Evolutionary conservation across 495 filamentous ascomycete species (phyloP).

Genomic region (Podospora anserina): DNA sequence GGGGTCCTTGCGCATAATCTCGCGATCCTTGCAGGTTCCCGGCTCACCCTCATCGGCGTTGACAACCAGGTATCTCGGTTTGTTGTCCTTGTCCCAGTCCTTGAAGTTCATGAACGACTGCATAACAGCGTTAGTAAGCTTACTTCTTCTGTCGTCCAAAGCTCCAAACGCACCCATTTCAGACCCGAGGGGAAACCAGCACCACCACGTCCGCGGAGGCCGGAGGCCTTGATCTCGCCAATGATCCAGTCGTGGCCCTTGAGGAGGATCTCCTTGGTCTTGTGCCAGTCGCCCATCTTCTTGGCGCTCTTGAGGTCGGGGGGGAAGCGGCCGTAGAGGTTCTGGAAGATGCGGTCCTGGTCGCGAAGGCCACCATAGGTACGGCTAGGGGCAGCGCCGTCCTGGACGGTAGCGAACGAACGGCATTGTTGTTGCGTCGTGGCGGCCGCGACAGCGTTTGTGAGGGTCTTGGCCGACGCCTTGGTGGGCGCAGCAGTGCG

Average conservation of each 20-base stretch:
- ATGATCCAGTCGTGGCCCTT: constrained; percentile 99
- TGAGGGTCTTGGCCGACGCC: constrained; percentile 42
- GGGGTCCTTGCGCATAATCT: constrained; percentile 99
- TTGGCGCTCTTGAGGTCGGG: constrained; percentile 87
- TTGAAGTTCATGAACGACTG: constrained; percentile 99
- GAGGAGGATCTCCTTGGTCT: constrained; percentile 94
- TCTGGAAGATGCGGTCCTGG: constrained; percentile 98
- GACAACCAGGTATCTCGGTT: constrained; percentile 93
- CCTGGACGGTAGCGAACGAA: constrained; percentile 82
- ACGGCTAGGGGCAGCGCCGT: constrained; percentile 62
- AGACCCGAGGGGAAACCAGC: constrained; percentile 96
- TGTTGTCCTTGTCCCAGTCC: constrained; percentile 97
- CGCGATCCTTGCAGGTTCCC: constrained; percentile 98
- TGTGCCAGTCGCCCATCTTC: constrained; percentile 99
- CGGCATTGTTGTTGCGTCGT: constrained; percentile 23
- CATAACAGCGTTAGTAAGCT: constrained; percentile 24
- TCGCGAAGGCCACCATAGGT: constrained; percentile 84
- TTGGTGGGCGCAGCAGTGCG: constrained; percentile 45
- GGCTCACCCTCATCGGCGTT: constrained; percentile 99
- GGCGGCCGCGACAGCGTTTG: constrained; percentile 33
- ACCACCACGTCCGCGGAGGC: constrained; percentile 91
- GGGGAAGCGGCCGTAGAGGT: constrained; percentile 90
- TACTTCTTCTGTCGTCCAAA: neutral
- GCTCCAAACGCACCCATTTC: constrained; percentile 78
- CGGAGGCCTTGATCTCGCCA: constrained; percentile 91